A percentile compares a stretch with the other conserved stretches of the same genome.
Conservation (phyloP, 2,329 filamentous ascomycete genomes). For the Fusarium aywerte region DNA sequence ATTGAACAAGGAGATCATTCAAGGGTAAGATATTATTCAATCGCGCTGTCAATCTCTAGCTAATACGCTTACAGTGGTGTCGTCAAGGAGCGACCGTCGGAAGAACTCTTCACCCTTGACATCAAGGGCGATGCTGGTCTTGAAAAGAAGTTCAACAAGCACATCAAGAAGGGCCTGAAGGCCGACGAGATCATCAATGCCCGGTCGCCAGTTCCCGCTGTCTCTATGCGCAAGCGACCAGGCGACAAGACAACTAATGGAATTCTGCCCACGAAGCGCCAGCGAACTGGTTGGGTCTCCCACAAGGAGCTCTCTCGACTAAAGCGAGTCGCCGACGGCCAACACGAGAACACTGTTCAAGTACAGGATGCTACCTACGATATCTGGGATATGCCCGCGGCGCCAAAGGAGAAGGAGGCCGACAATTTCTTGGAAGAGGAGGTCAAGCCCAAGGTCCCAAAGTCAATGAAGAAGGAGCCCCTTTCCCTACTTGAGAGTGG, state of each 20-base stretch:
- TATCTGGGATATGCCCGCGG: conserved; percentile 72
- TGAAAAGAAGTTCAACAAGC: conserved; percentile 70
- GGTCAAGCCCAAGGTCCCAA: conserved; percentile 75
- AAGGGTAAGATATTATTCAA: conserved; percentile 69
- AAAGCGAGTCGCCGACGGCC: conserved; percentile 80
- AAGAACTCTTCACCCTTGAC: conserved; percentile 88
- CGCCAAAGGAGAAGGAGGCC: conserved; percentile 52
- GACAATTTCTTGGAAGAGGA: conserved; percentile 72
- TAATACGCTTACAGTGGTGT: conserved; percentile 72
- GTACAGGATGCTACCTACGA: conserved; percentile 77
- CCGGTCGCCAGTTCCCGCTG: conserved; percentile 82
- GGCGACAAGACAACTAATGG: conserved; percentile 78
- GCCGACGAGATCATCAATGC: conserved; percentile 90
- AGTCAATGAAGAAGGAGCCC: conserved; percentile 79
- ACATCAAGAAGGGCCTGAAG: conserved; percentile 81
- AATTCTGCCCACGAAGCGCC: conserved; percentile 77
- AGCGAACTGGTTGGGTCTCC: conserved; percentile 81
- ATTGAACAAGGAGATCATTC: conserved; percentile 88
- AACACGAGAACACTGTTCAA: conserved; percentile 65
- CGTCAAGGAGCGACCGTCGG: conserved; percentile 82
- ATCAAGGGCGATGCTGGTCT: conserved; percentile 75
- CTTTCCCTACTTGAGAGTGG: conserved; percentile 85
- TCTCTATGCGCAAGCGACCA: conserved; percentile 81
- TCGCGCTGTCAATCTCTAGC: background rate
- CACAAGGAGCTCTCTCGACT: conserved; percentile 85